Evolutionary conservation across 495 filamentous ascomycete genomes (phyloP).

Genomic region (Parathielavia appendiculata): DNA sequence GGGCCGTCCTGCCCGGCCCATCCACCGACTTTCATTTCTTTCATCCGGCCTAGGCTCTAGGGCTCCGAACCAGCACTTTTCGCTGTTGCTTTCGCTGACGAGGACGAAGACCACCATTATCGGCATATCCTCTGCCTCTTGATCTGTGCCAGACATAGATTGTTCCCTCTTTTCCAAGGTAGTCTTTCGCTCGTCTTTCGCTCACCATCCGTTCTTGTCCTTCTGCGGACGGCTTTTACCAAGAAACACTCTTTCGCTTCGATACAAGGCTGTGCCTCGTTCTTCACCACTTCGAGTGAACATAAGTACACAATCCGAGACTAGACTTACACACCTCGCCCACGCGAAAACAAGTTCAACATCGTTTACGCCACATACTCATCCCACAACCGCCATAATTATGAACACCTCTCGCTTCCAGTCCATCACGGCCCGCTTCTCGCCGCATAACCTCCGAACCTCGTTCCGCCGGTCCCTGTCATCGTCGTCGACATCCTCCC

Average conservation of each 20-base stretch:
- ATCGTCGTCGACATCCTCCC: slow-evolving; percentile 35
- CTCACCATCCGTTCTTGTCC: slow-evolving; percentile 25
- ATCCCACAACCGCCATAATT: slow-evolving; percentile 18
- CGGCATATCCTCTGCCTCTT: slow-evolving; percentile 17
- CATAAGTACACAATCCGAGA: background rate
- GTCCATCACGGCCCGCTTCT: slow-evolving; percentile 45
- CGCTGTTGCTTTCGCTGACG: slow-evolving; percentile 15
- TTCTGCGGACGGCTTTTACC: slow-evolving; percentile 20
- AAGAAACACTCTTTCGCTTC: slow-evolving; percentile 18
- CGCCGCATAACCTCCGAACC: slow-evolving; percentile 41
- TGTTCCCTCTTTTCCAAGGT: slow-evolving; percentile 36
- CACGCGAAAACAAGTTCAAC: slow-evolving; percentile 7
- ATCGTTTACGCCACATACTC: too few species aligned
- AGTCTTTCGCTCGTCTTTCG: slow-evolving; percentile 10
- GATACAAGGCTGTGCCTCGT: slow-evolving; percentile 38
- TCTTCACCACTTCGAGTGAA: slow-evolving; percentile 28
- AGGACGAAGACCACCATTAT: slow-evolving; percentile 12
- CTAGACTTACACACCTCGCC: slow-evolving; percentile 6
- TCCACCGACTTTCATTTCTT: background rate
- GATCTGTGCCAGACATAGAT: slow-evolving; percentile 31
- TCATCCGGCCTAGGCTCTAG: slow-evolving; percentile 10
- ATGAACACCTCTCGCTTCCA: slow-evolving; percentile 50
- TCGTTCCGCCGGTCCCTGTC: slow-evolving; percentile 47
- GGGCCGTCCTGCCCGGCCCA: background rate
- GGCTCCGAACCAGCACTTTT: background rate